phyloP scores from a whole-genome alignment of 768 basidiomycete species.

The Calocybe gangraenosa region DNA sequence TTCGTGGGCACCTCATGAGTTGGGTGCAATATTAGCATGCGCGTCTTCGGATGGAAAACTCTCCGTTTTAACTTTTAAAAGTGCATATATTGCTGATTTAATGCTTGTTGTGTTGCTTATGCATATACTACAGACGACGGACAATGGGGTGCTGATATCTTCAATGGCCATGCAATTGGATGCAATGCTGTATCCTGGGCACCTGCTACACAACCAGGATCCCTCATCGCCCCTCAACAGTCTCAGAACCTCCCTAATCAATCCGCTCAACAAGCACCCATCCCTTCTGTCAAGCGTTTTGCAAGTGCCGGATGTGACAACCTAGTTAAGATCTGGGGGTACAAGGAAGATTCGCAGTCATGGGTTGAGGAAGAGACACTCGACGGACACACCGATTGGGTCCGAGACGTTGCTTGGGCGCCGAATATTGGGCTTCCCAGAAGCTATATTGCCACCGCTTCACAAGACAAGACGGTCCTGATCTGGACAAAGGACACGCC shows the following conservation, averaged over 20 bases:
- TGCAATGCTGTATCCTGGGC: conserved; percentile 99
- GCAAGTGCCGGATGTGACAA: conserved; percentile 97
- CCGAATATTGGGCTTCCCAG: conserved; percentile 94
- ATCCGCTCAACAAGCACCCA: conserved; percentile 30
- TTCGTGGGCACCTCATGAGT: conserved; percentile 98
- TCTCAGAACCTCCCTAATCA: conserved; percentile 43
- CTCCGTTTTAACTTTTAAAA: conserved; percentile 95
- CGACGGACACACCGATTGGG: conserved; percentile 96
- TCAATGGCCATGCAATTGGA: conserved; percentile 93
- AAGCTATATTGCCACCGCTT: conserved; percentile 93
- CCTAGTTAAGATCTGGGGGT: conserved; percentile 91
- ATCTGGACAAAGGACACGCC: conserved; percentile 89
- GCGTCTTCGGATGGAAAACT: conserved; percentile 97
- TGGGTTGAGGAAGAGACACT: conserved; percentile 91
- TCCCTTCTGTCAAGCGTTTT: conserved; percentile 81
- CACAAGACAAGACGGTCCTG: conserved; percentile 87
- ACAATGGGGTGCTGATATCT: conserved; percentile 92
- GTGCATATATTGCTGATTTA: conserved; percentile 38
- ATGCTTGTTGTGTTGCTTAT: no score
- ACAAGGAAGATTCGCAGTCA: conserved; percentile 79
- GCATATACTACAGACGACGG: conserved; percentile 62
- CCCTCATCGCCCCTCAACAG: conserved; percentile 70
- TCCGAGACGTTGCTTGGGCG: conserved; percentile 98
- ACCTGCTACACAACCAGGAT: conserved; percentile 83
- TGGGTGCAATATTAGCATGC: conserved; percentile 94